These are phyloP conservation scores for Chlorella sp. DNA, from an alignment of 139 green algal genomes.

Conservation along the genomic window DNA sequence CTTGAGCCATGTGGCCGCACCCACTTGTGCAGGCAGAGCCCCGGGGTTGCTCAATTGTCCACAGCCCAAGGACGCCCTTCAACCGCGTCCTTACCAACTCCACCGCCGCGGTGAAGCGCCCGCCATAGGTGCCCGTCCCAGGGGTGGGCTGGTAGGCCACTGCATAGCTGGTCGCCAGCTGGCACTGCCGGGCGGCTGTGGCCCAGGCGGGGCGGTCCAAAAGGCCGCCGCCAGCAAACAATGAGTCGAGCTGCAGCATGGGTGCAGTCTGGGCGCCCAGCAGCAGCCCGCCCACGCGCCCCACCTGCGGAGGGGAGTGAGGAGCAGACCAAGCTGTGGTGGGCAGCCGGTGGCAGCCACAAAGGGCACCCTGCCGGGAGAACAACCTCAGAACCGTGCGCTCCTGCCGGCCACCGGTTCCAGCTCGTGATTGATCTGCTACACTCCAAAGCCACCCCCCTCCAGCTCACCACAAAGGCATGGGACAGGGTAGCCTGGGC, in stretches of 20 bases:
- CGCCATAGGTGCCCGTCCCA: constrained; percentile 12
- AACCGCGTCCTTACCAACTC: constrained; percentile 30
- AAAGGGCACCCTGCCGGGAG: no score
- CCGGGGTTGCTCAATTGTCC: no score
- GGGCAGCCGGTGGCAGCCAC: no score
- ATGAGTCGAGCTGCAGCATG: background rate
- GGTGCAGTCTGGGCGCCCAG: constrained; percentile 30
- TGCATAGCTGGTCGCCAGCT: constrained; percentile 40
- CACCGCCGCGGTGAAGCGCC: constrained; percentile 55
- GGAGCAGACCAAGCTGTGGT: no score
- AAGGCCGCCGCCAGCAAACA: background rate
- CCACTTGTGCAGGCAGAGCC: no score
- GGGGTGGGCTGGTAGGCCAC: constrained; percentile 55
- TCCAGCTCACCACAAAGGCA: constrained; percentile 43
- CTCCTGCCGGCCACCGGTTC: no score
- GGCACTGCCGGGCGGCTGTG: background rate
- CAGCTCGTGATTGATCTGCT: no score
- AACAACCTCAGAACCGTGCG: no score
- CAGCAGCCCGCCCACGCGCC: constrained; percentile 21
- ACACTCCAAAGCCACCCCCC: background rate
- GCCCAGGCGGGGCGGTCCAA: constrained; percentile 4
- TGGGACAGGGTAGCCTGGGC: constrained; percentile 19
- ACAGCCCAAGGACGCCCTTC: no score
- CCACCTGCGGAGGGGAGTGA: background rate
- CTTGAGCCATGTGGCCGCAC: no score